Base-by-base conservation (phyloP, 805 yeast genomes). In the Wickerhamiella lipophila region DNA sequence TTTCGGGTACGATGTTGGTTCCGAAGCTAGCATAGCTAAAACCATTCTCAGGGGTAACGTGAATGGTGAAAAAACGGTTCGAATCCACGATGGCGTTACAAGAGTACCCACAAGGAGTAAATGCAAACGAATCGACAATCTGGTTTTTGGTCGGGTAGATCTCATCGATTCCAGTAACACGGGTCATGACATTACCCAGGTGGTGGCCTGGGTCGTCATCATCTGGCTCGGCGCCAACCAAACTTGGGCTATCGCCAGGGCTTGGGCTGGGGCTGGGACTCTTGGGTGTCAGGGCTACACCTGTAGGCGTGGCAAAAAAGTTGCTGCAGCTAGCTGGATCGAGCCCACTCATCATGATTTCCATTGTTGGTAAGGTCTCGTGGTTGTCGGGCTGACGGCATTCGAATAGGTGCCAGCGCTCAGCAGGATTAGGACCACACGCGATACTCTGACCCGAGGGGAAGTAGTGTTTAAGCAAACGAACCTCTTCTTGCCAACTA, bases 21-120 rank as follows among this genome's bases (percentile, higher is more conserved):
- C 92, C 97, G 64, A 92, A 92, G 8, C 95, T 83, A 3, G 97
- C 97, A 65, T 89, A 89, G 4, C 96, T 85, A 86, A 94, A 89
- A 32, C 89, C 95, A 19, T 71, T 63, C 62, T 92, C 97, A 0
- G 97, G 97, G 0, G 98, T 92, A 38, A 92, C 83, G 62, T 92
- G 97, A 51, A 88, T 70, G 7, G 96, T 89, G 61, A 82, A 83
- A 63, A 80, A 82, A 56, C 72, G 65, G 60, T 77, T 77, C 38
- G 71, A 75, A 41, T 76, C 70, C 41, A 82, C 63, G 34, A 88
- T 70, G 16, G 94, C 80, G 64, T 89, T 89, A 41, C 96, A 84
- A 1, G 96, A 85, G 60, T 78, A 89, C 6, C 98, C 98, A 64
- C 97, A 89, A 1, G 98, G 98, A 3, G 83, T 70, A 64, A 89